These are phyloP conservation scores for Pythium chondricola DNA, from an alignment of 352 stramenopile species.

Conservation along the genomic window DNA sequence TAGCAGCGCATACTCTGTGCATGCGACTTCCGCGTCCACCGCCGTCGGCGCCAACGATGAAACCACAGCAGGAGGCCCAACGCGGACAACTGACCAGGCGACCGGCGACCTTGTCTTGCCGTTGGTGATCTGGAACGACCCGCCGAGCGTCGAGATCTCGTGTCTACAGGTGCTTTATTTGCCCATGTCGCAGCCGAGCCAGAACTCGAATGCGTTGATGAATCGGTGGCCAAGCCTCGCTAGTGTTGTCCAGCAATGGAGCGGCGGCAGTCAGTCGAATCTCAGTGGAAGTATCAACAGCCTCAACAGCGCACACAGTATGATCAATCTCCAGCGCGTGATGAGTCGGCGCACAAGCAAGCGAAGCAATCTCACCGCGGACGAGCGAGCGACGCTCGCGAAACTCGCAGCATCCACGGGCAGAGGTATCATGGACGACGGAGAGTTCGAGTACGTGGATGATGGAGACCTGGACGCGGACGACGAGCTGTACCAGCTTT, in stretches of 20 bases:
- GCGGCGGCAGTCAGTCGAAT: conserved; percentile 18
- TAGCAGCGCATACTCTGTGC: no score
- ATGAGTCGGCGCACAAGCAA: conserved; percentile 20
- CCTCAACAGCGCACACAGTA: conserved; percentile 17
- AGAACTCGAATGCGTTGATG: conserved; percentile 43
- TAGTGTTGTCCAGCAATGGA: conserved; percentile 27
- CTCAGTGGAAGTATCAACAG: conserved; percentile 6
- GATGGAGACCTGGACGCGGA: conserved; percentile 24
- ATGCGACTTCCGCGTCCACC: neutral
- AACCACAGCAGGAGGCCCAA: neutral
- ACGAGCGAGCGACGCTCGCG: conserved; percentile 6
- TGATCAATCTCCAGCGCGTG: conserved; percentile 23
- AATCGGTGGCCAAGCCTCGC: conserved; percentile 25
- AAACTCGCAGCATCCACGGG: neutral
- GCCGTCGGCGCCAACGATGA: neutral
- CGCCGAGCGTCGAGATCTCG: conserved; percentile 42
- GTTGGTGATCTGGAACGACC: conserved; percentile 62
- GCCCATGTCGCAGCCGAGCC: conserved; percentile 56
- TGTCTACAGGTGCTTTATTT: conserved; percentile 60
- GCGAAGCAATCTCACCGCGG: conserved; percentile 9
- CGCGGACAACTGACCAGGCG: conserved; percentile 18
- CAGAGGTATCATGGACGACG: conserved; percentile 13
- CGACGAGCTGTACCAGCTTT: conserved; percentile 40
- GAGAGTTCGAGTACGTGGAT: conserved; percentile 37
- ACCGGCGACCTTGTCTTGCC: conserved; percentile 49